Conservation (phyloP, 1,284 basidiomycete species). For the Cryptococcus sp. region DNA sequence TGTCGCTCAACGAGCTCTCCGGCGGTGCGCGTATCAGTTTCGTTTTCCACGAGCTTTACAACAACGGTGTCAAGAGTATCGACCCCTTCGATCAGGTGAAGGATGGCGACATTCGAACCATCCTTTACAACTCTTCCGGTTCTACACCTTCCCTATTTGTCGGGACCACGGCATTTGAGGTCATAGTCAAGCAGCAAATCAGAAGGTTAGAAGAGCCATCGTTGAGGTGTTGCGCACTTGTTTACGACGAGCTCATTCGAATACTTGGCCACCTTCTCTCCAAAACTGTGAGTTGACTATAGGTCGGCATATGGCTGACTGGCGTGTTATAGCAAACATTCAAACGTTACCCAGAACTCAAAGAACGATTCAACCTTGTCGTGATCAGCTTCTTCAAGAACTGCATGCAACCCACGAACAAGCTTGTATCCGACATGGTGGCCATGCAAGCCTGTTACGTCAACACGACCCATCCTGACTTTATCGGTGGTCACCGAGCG, state of each 20-base stretch:
- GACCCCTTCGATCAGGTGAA: constrained; percentile 99
- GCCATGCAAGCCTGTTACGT: constrained; percentile 96
- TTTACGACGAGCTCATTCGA: constrained; percentile 95
- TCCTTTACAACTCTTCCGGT: constrained; percentile 96
- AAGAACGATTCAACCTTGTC: constrained; percentile 89
- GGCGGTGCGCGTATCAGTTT: constrained; percentile 98
- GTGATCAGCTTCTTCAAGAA: constrained; percentile 96
- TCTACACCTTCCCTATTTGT: constrained; percentile 96
- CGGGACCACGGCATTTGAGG: constrained; percentile 93
- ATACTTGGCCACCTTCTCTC: constrained; percentile 85
- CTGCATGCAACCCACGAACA: constrained; percentile 89
- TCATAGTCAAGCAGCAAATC: constrained; percentile 98
- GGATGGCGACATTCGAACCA: constrained; percentile 93
- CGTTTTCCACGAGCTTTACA: constrained; percentile 97
- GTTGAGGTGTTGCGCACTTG: constrained; percentile 88
- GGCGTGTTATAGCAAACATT: constrained; percentile 75
- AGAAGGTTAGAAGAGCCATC: constrained; percentile 91
- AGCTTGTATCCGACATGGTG: constrained; percentile 90
- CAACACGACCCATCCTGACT: constrained; percentile 99
- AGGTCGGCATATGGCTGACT: constrained; percentile 2
- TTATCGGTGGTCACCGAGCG: constrained; percentile 94
- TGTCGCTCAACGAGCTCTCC: constrained; percentile 90
- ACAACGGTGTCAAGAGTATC: constrained; percentile 90
- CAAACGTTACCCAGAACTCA: constrained; percentile 89
- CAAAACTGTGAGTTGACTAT: constrained; percentile 74